A percentile compares a stretch with the other conserved stretches of the same genome.
Evolutionary conservation across 1,139 yeast species (phyloP).

Genomic region (Trichomonascaceae sp.): DNA sequence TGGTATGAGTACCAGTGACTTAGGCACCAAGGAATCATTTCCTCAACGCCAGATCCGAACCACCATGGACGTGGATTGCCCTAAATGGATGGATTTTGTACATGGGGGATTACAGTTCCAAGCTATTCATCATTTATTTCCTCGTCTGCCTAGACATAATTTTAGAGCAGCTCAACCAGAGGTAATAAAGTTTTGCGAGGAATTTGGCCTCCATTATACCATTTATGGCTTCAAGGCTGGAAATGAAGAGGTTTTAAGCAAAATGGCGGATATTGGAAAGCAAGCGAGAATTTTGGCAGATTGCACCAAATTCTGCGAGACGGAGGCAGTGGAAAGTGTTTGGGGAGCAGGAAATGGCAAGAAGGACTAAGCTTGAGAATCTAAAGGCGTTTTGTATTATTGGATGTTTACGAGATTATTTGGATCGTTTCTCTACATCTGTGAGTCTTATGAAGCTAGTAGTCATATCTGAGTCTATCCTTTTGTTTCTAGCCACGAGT

Average conservation of each 20-base stretch:
- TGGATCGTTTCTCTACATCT: too few species aligned
- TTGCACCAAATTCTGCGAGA: constrained; percentile 43
- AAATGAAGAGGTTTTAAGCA: constrained; percentile 61
- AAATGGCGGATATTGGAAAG: constrained; percentile 67
- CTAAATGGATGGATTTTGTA: constrained; percentile 82
- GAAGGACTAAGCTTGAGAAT: background rate
- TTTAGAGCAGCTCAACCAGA: constrained; percentile 66
- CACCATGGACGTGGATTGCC: constrained; percentile 94
- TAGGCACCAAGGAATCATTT: constrained; percentile 79
- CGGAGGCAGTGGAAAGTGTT: constrained; percentile 12
- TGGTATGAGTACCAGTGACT: constrained; percentile 87
- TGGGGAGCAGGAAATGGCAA: constrained; percentile 1
- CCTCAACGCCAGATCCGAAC: constrained; percentile 78
- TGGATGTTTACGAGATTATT: too few species aligned
- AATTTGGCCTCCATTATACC: constrained; percentile 74
- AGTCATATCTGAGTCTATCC: too few species aligned
- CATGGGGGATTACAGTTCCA: constrained; percentile 94
- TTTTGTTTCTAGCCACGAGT: too few species aligned
- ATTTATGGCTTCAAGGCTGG: constrained; percentile 83
- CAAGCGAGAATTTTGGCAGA: constrained; percentile 71
- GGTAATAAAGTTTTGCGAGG: constrained; percentile 67
- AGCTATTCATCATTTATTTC: constrained; percentile 84
- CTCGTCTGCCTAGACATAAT: constrained; percentile 84
- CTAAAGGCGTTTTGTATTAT: too few species aligned
- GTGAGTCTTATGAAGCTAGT: too few species aligned